Evolutionary conservation across 306 rosid genomes (phyloP), one percentile per base, ranked within the genome.

Genomic region (Ammopiptanthus mongolicus): DNA sequence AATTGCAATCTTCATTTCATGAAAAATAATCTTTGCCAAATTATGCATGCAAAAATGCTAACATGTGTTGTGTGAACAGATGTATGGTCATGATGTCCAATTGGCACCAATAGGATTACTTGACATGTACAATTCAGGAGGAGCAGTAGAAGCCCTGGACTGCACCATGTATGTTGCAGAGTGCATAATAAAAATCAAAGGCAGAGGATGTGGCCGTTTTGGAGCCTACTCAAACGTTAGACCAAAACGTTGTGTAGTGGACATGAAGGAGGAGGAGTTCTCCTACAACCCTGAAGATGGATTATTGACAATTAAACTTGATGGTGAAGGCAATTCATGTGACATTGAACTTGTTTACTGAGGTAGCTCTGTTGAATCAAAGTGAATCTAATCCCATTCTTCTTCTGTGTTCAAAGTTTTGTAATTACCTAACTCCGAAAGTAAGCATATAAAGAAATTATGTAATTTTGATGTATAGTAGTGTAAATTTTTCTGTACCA

Each of bases 71-170:
- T 31, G 5, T 62, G 62, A 71, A 64, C 82, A 91, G 97, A 86
- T 76, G 41, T 84, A 82, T 46, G 77, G 83, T 64, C 37, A 83
- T 19, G 86, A 48, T 10, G 52, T 82, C 23, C 74, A 52, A 25
- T 83, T 89, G 71, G 83, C 95, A 34, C 88, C 97, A 36, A 65
- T 91, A 66, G 95, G 97, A 52, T 77, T 75, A 78, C 86, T 91
- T 60, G 90, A 87, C 78, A 86, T 87, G 95, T 91, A 82, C 85
- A 91, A 89, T 80, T 87, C 91, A 42, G 97, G 97, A 74, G 96
- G 96, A 72, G 96, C 91, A n/a, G 69, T 87, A 4, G 93, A 91
- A 67, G 76, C 85, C 3, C 8, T 87, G 58, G 68, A 81, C 28
- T 80, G 75, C 75, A 59, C 61, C 47, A 31, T 48, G 80, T 78